Conservation (phyloP, 2,329 filamentous ascomycete genomes). For the Arthrinium phaeospermum region DNA sequence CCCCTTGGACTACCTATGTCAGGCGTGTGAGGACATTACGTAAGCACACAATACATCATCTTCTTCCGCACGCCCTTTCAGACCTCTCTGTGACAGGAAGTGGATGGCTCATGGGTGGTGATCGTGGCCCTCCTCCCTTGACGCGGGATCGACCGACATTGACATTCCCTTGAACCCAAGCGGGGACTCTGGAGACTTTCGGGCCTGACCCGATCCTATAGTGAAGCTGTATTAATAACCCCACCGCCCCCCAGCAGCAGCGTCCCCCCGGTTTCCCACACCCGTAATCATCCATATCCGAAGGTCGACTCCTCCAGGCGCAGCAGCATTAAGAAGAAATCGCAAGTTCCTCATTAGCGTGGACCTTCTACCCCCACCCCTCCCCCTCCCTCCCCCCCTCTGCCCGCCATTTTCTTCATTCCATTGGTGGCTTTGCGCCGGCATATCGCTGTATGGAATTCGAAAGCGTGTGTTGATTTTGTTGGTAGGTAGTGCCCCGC, state of each 20-base stretch:
- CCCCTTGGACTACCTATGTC: neutral
- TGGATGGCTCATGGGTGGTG: neutral
- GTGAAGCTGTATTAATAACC: neutral
- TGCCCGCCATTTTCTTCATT: neutral
- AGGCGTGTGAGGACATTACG: neutral
- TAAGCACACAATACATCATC: neutral
- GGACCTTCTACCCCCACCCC: neutral
- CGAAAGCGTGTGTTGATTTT: neutral
- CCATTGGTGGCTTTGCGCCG: neutral
- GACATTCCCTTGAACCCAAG: constrained; percentile 8
- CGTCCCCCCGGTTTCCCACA: neutral
- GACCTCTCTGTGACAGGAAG: neutral
- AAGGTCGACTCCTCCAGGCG: neutral
- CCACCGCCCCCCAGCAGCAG: neutral
- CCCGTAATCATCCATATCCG: neutral
- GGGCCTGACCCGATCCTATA: constrained; percentile 3
- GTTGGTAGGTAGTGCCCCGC: no score
- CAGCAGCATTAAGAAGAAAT: neutral
- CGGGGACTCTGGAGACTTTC: neutral
- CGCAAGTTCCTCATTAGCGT: constrained; percentile 3
- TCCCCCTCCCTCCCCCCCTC: neutral
- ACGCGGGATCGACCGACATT: neutral
- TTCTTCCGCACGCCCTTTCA: neutral
- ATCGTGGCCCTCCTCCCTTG: neutral
- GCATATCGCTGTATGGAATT: neutral